Percentiles rank a stretch among this genome's conserved stretches.
These are phyloP conservation scores for Colletotrichum filicis DNA, from an alignment of 2,329 filamentous ascomycete species.

Conservation along the genomic window DNA sequence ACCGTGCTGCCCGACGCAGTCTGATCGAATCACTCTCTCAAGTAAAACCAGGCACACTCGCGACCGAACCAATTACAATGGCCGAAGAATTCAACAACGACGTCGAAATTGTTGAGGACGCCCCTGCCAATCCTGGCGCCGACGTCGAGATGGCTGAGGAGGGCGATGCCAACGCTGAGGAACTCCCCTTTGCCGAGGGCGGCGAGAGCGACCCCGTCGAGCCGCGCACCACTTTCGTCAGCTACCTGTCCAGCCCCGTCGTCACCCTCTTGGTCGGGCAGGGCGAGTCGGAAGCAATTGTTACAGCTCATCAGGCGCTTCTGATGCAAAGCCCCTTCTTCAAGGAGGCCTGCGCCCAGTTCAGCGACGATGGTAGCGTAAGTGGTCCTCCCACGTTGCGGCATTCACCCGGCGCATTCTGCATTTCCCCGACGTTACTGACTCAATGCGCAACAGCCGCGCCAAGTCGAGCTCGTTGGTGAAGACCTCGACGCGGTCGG, in stretches of 20 bases:
- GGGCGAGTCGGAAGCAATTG: conserved; percentile 67
- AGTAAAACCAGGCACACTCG: background rate
- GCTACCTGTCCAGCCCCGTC: conserved; percentile 75
- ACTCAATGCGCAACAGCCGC: conserved; percentile 53
- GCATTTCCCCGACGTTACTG: background rate
- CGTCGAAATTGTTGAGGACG: conserved; percentile 42
- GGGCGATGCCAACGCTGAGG: conserved; percentile 44
- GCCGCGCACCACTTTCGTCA: conserved; percentile 59
- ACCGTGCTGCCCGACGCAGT: background rate
- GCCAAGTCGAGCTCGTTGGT: conserved; percentile 73
- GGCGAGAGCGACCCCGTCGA: conserved; percentile 45
- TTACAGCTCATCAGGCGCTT: conserved; percentile 84
- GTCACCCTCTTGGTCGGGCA: conserved; percentile 74
- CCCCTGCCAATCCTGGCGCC: conserved; percentile 41
- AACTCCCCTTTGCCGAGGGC: conserved; percentile 52
- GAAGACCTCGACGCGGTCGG: conserved; percentile 80
- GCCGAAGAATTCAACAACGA: conserved; percentile 35
- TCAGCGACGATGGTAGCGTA: conserved; percentile 71
- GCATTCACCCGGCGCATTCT: background rate
- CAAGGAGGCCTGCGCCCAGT: conserved; percentile 68
- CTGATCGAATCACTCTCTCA: background rate
- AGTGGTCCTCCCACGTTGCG: conserved; percentile 42
- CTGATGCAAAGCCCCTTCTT: conserved; percentile 82
- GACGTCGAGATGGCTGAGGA: conserved; percentile 53
- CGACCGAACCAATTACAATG: conserved; percentile 31